Base-by-base conservation (phyloP, 352 stramenopile species). In the Phytopythium montanum region DNA sequence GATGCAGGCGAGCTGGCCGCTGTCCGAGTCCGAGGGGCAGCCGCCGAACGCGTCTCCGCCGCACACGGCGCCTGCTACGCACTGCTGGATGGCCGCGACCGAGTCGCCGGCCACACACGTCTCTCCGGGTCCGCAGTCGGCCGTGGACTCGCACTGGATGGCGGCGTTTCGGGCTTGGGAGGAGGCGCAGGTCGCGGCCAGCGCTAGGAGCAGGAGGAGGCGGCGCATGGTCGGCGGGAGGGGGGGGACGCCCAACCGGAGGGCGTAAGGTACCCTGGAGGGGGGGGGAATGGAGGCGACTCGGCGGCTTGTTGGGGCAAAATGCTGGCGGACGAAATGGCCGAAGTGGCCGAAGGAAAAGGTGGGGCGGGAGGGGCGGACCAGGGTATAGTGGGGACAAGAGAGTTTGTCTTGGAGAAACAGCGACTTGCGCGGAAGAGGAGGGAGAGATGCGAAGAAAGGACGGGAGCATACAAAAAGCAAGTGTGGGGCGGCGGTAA, bases 51-150 rank as follows among this genome's bases (percentile, higher is more conserved):
- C 45, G 2, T 59, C 56, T 39, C 79, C 85, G 59, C 77, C 74
- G 61, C 85, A 94, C 9, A 66, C 72, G 21, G 72, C 42, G 28
- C 79, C 79, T 0, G 74, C 68, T 46, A 94, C 85, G 56, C 85
- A 94, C 29, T 72, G 70, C 71, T 93, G 85, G 28, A 94, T 75
- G 19, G 78, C 33, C 12, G 60, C 55, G 33, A 62, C 66, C 29
- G 83, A 84, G 64, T 90, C 83, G 42, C 85, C 85, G 5, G 83
- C 85, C 62, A 94, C 81, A 56, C 85, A 94, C 56, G 70, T 85
- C 31, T 85, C 83, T 48, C 76, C 83, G 23, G 74, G 66, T 2
- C 54, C 55, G 56, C 85, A 94, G 66, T 94, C 85, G 18, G 42
- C 61, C 25, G 82, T 90, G 54, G 58, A 80, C 28, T 54, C 58